phyloP scores from a whole-genome alignment of 2,329 filamentous ascomycete species.

The Fusarium robinianum region DNA sequence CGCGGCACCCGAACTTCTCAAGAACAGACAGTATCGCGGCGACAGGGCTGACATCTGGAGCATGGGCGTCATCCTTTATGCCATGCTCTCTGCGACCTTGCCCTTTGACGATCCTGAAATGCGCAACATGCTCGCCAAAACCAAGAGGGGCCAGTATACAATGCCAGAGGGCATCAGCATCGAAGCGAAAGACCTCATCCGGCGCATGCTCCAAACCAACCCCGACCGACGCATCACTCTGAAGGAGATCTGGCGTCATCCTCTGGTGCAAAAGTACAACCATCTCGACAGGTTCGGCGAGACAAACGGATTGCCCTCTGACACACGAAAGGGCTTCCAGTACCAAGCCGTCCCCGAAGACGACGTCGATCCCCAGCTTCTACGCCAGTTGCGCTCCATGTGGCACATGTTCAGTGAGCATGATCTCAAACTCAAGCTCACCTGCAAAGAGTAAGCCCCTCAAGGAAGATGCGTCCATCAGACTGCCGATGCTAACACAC shows the following conservation, averaged over 20 bases:
- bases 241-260: conserved; percentile 82
- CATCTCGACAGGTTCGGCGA: conserved; percentile 70
- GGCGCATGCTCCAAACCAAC: conserved; percentile 76
- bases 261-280: conserved; percentile 83
- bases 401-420: conserved; percentile 86
- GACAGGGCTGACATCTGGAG: conserved; percentile 94
- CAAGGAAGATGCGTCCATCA: not conserved
- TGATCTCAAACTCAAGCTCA: conserved; percentile 70
- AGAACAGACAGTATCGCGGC: conserved; percentile 76
- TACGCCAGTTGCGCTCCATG: conserved; percentile 84
- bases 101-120: conserved; percentile 78
- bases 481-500: conserved; percentile 29
- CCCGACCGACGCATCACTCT: conserved; percentile 80
- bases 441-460: conserved; percentile 62
- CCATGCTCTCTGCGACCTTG: conserved; percentile 79
- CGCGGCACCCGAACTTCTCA: conserved; percentile 88
- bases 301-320: conserved; percentile 56
- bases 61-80: conserved; percentile 86
- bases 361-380: conserved; percentile 78
- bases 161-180: conserved; percentile 65
- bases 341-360: conserved; percentile 61
- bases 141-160: conserved; percentile 62
- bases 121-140: conserved; percentile 63
- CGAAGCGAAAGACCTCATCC: conserved; percentile 78
- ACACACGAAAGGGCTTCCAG: conserved; percentile 64